These are phyloP conservation scores for Mucor irregularis DNA, from an alignment of 371 early-diverging fungal genomes.

Conservation along the genomic window DNA sequence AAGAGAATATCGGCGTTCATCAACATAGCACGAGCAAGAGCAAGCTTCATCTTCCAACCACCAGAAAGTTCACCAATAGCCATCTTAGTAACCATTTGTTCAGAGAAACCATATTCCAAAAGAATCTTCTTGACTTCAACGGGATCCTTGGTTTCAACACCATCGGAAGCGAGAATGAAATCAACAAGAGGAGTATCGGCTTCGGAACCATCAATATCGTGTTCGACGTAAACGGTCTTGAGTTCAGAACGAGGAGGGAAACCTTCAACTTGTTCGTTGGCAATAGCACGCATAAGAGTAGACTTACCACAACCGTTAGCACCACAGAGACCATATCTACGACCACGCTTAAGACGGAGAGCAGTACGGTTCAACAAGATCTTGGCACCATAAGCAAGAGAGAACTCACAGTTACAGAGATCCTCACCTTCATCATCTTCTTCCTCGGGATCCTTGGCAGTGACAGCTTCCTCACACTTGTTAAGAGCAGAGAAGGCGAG, in stretches of 20 bases:
- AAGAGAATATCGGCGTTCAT: conserved; percentile 84
- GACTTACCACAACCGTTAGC: conserved; percentile 90
- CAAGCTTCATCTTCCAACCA: conserved; percentile 91
- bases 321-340: conserved; percentile 84
- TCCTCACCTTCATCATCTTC: conserved; percentile 74
- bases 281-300: conserved; percentile 84
- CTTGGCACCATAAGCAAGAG: conserved; percentile 83
- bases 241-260: conserved; percentile 75
- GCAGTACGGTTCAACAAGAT: conserved; percentile 77
- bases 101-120: conserved; percentile 69
- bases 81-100: conserved; percentile 60
- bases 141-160: conserved; percentile 53
- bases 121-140: conserved; percentile 60
- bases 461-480: conserved; percentile 48
- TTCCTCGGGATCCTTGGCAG: conserved; percentile 33
- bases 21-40: conserved; percentile 84
- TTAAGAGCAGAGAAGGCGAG: conserved; percentile 36
- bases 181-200: conserved; percentile 70
- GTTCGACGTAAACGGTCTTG: conserved; percentile 75
- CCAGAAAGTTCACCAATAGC: conserved; percentile 79
- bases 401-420: conserved; percentile 81
- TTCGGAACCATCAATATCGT: conserved; percentile 76
- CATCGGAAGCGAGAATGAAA: conserved; percentile 58
- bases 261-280: conserved; percentile 73
- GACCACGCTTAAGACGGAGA: conserved; percentile 75